Evolutionary conservation across 805 yeast species (phyloP), one percentile per base, ranked within the genome.

Genomic region (Teunomyces funiuensis): DNA sequence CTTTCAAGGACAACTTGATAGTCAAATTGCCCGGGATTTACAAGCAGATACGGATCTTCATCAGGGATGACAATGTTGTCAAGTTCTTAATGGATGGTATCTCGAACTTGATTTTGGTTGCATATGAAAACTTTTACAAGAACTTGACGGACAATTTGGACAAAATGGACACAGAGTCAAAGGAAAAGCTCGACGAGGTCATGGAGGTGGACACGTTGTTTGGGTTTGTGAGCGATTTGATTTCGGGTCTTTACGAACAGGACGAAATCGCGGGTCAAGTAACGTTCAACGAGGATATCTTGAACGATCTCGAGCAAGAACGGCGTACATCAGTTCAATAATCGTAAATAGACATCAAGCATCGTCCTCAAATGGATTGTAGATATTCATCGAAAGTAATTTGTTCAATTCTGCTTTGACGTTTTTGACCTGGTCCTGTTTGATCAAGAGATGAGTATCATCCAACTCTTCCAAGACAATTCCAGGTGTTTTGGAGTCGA

Each of bases 371-470:
- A 83, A 61, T 2, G 96, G 93, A 53, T 87, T 83, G 63, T 85
- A 91, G 2, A 91, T 82, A 58, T 91, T 93, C 60, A 86, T 82
- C 2, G 95, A 81, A 17, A 91, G 69, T 46, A 88, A 64, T 46
- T 80, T 66, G 57, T 86, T 88, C 50, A 91, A 73, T 60, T 91
- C 96, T 39, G 65, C 69, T 52, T 89, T 91, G 37, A 91, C 82
- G 55, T 71, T 81, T 17, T 80, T 83, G 2, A 91, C 86, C 63
- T 83, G 85, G 28, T 79, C 76, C 23, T 83, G 84, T 51, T 87
- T 91, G 20, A 91, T 84, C 46, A 93, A 69, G 14, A 91, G 63
- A 61, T 93, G 98, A 1, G 93, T 87, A 34, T 90, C 97, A 58
- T 93, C 98, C 30, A 91, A 73, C 53, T 93, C 98, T 62, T 84